Evolutionary conservation across 495 filamentous ascomycete species (phyloP).

Genomic region (Neurospora terricola): DNA sequence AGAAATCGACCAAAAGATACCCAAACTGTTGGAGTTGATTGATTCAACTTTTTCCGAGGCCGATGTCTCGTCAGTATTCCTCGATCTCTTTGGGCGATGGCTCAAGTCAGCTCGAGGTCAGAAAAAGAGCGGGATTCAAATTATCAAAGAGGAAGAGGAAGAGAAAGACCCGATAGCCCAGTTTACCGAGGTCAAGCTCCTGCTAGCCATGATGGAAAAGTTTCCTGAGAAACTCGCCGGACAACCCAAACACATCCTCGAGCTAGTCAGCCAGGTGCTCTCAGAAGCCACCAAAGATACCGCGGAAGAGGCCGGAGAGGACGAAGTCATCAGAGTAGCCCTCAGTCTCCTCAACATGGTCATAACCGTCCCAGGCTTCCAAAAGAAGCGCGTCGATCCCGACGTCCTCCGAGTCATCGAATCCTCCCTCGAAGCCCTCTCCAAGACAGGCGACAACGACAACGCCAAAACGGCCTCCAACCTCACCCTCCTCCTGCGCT

Average conservation of each 20-base stretch:
- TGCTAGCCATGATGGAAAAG: slow-evolving; percentile 56
- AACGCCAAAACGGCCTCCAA: slow-evolving; percentile 45
- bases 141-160: slow-evolving; percentile 24
- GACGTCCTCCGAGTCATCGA: slow-evolving; percentile 43
- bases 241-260: slow-evolving; percentile 51
- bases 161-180: slow-evolving; percentile 34
- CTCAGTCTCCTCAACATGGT: slow-evolving; percentile 61
- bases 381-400: slow-evolving; percentile 35
- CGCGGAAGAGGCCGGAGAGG: slow-evolving; percentile 14
- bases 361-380: slow-evolving; percentile 52
- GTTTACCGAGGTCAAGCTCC: slow-evolving; percentile 51
- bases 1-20: slow-evolving; percentile 38
- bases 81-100: slow-evolving; percentile 54
- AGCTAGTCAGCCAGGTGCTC: slow-evolving; percentile 51
- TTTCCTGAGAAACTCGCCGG: slow-evolving; percentile 59
- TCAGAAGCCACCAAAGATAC: slow-evolving; percentile 12
- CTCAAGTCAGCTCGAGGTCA: slow-evolving; percentile 28
- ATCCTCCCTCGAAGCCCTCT: slow-evolving; percentile 35
- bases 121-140: slow-evolving; percentile 5
- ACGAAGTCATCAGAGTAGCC: slow-evolving; percentile 48
- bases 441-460: slow-evolving; percentile 18
- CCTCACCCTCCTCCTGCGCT: slow-evolving; percentile 47
- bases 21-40: slow-evolving; percentile 47
- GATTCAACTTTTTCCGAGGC: slow-evolving; percentile 42
- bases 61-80: slow-evolving; percentile 51